Percentiles rank a stretch among this genome's conserved stretches.
These are phyloP conservation scores for Canariomyces notabilis DNA, from an alignment of 2,329 filamentous ascomycete genomes.

Conservation along the genomic window DNA sequence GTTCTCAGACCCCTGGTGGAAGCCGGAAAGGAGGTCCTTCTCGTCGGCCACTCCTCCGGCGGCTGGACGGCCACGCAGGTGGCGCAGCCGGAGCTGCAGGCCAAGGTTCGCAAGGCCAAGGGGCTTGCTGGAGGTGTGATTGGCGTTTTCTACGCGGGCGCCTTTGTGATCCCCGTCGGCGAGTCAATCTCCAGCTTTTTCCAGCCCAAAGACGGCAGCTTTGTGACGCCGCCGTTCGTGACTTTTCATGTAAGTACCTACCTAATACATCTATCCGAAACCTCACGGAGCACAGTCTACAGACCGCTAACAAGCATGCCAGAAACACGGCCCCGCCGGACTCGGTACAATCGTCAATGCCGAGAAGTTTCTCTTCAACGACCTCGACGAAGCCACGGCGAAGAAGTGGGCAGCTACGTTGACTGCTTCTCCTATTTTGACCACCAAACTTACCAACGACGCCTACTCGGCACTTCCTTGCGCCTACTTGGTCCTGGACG, in stretches of 20 bases:
- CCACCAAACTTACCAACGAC: constrained; percentile 4
- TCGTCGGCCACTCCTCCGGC: constrained; percentile 8
- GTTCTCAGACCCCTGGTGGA: constrained; percentile 3
- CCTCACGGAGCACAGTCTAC: too few species aligned
- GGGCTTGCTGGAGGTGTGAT: constrained; percentile 3
- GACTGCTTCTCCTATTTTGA: constrained; percentile 5
- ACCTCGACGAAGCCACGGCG: constrained; percentile 1
- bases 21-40: constrained; percentile 2
- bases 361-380: constrained; percentile 6
- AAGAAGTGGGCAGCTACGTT: constrained; percentile 5
- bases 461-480: constrained; percentile 7
- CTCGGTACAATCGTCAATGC: constrained; percentile 1
- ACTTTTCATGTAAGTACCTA: constrained; percentile 4
- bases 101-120: not conserved
- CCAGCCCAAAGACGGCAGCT: not conserved
- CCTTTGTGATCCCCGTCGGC: constrained; percentile 2
- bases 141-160: constrained; percentile 4
- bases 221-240: constrained; percentile 6
- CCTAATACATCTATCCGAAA: too few species aligned
- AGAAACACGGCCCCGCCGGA: constrained; percentile 2
- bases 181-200: constrained; percentile 4
- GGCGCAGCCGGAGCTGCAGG: constrained; percentile 3
- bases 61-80: constrained; percentile 7
- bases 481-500: constrained; percentile 3
- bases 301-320: not conserved